These are phyloP conservation scores for Pichia scutulata DNA, from an alignment of 805 yeast species.

Conservation along the genomic window DNA sequence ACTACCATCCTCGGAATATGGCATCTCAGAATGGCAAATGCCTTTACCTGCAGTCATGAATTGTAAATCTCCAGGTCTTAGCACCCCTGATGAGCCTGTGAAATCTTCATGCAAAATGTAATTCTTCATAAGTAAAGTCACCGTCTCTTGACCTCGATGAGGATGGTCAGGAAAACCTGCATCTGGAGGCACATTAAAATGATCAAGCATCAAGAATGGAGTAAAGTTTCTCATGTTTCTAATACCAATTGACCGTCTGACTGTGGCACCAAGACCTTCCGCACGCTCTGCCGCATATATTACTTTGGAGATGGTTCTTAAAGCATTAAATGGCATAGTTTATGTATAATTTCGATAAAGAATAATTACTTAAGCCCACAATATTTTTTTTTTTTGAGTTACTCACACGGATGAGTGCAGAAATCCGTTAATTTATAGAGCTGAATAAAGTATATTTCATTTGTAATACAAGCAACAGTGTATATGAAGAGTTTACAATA, in stretches of 20 bases:
- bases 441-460: no score
- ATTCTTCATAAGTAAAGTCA: constrained; percentile 59
- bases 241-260: constrained; percentile 73
- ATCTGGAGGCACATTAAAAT: constrained; percentile 55
- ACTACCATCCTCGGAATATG: constrained; percentile 48
- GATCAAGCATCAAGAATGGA: constrained; percentile 82
- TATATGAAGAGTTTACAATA: no score
- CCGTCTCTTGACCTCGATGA: constrained; percentile 78
- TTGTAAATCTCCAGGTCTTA: constrained; percentile 78
- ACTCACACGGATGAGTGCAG: no score
- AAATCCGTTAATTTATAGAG: no score
- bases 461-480: no score
- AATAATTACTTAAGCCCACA: no score
- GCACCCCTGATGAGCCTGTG: constrained; percentile 73
- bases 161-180: constrained; percentile 83
- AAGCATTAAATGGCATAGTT: no score
- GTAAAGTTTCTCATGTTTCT: constrained; percentile 61
- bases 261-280: constrained; percentile 27
- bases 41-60: constrained; percentile 94
- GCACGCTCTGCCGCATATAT: no score
- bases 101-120: constrained; percentile 78
- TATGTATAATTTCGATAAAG: background rate
- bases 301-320: no score
- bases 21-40: constrained; percentile 82
- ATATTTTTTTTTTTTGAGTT: no score